phyloP scores from a whole-genome alignment of 805 yeast genomes.

The Lipomyces starkeyi region DNA sequence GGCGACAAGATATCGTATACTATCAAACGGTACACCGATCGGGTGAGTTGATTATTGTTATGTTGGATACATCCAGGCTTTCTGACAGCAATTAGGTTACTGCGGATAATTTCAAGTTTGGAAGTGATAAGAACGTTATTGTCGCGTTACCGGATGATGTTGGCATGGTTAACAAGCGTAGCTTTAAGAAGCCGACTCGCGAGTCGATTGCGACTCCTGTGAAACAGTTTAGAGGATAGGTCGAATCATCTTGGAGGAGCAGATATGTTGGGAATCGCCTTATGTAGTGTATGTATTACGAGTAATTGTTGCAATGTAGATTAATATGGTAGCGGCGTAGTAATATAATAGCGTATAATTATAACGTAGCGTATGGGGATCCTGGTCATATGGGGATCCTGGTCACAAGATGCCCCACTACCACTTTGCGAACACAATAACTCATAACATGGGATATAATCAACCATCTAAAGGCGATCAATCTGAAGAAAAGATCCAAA shows the following conservation, averaged over 20 bases:
- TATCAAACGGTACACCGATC: conserved; percentile 64
- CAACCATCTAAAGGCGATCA: no score
- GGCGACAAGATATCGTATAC: conserved; percentile 63
- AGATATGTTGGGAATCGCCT: not conserved
- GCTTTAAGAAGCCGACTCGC: conserved; percentile 63
- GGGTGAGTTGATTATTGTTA: conserved; percentile 31
- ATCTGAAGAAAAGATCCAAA: no score
- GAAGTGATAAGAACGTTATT: conserved; percentile 71
- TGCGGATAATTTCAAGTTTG: conserved; percentile 79
- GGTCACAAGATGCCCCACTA: no score
- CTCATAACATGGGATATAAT: no score
- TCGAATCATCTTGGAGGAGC: not conserved
- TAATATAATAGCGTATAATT: not conserved
- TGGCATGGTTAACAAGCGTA: conserved; percentile 65
- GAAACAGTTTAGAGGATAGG: conserved; percentile 20
- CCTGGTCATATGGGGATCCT: no score
- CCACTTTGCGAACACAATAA: no score
- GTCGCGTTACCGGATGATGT: conserved; percentile 76
- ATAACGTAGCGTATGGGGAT: no score
- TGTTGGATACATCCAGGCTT: not conserved
- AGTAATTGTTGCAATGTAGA: not conserved
- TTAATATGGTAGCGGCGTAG: not conserved
- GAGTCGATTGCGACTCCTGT: conserved; percentile 52
- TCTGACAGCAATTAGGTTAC: conserved; percentile 49
- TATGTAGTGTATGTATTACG: not conserved